These are phyloP conservation scores for Aquilaria malaccensis DNA, from an alignment of 345 rosid species.

Conservation along the genomic window DNA sequence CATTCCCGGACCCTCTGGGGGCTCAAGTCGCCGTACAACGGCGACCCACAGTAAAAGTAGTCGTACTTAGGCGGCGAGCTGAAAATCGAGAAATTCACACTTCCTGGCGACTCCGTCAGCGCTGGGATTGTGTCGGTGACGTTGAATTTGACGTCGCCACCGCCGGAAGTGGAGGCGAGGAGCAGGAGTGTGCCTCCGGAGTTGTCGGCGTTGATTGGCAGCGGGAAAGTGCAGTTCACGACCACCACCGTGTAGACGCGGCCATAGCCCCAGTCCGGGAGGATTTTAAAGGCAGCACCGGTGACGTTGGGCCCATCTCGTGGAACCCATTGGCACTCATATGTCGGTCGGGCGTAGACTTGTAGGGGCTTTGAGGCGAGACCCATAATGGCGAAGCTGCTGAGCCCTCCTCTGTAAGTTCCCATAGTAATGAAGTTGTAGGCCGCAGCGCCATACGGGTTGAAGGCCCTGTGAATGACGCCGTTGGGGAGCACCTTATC, in stretches of 20 bases:
- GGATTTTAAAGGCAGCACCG: slow-evolving; percentile 38
- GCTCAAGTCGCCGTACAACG: slow-evolving; percentile 67
- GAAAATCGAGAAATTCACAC: slow-evolving; percentile 33
- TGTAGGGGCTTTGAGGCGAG: slow-evolving; percentile 83
- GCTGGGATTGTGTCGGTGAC: slow-evolving; percentile 52
- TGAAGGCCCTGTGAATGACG: slow-evolving; percentile 50
- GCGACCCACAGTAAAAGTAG: slow-evolving; percentile 80
- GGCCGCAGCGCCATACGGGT: slow-evolving; percentile 65
- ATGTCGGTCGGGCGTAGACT: slow-evolving; percentile 54
- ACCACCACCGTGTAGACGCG: slow-evolving; percentile 82
- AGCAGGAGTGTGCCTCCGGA: slow-evolving; percentile 66
- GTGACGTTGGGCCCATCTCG: slow-evolving; percentile 15
- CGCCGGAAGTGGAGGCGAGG: slow-evolving; percentile 66
- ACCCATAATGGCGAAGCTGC: slow-evolving; percentile 67
- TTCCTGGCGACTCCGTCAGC: slow-evolving; percentile 39
- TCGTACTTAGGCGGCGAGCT: slow-evolving; percentile 54
- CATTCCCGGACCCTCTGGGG: slow-evolving; percentile 85
- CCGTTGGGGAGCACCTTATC: slow-evolving; percentile 46
- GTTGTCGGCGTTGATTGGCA: slow-evolving; percentile 45
- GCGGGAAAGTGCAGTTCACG: slow-evolving; percentile 68
- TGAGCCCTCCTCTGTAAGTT: slow-evolving; percentile 70
- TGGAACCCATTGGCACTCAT: slow-evolving; percentile 70
- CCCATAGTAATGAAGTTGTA: slow-evolving; percentile 79
- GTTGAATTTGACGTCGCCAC: slow-evolving; percentile 49
- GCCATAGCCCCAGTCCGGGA: slow-evolving; percentile 97